phyloP scores from a whole-genome alignment of 306 rosid species.

The Ceratonia siliqua region DNA sequence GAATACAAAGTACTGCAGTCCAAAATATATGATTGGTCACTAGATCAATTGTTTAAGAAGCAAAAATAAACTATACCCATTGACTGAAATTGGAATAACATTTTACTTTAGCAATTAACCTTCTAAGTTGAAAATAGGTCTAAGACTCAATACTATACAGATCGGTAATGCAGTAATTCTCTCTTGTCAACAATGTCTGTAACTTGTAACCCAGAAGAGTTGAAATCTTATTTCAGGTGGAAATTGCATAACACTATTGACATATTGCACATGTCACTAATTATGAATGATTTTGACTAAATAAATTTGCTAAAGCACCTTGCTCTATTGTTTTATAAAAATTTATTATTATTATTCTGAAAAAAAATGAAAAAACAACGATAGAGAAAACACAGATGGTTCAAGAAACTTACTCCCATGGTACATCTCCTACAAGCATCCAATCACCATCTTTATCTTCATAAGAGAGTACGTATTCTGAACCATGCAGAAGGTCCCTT shows the following conservation, averaged over 20 bases:
- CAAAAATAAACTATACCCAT: background rate
- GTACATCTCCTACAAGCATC: constrained; percentile 55
- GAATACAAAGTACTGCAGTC: background rate
- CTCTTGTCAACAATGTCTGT: background rate
- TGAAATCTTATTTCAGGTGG: background rate
- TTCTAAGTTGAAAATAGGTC: background rate
- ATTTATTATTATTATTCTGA: background rate
- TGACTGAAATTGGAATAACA: background rate
- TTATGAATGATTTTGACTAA: background rate
- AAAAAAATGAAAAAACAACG: background rate
- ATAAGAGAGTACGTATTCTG: constrained; percentile 46
- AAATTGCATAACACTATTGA: background rate
- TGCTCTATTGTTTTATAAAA: background rate
- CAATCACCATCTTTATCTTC: constrained; percentile 51
- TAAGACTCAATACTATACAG: background rate
- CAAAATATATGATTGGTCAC: background rate
- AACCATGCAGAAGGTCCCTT: constrained; percentile 46
- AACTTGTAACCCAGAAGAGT: background rate
- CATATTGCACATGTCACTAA: background rate
- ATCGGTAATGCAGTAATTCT: background rate
- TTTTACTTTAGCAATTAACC: background rate
- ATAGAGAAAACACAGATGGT: background rate
- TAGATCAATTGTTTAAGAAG: background rate
- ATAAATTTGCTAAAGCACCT: constrained; percentile 6
- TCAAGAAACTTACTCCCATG: constrained; percentile 61